Evolutionary conservation across 1,139 yeast genomes (phyloP), one percentile per base, ranked within the genome.

Genomic region (Sugiyamaella neomexicana): DNA sequence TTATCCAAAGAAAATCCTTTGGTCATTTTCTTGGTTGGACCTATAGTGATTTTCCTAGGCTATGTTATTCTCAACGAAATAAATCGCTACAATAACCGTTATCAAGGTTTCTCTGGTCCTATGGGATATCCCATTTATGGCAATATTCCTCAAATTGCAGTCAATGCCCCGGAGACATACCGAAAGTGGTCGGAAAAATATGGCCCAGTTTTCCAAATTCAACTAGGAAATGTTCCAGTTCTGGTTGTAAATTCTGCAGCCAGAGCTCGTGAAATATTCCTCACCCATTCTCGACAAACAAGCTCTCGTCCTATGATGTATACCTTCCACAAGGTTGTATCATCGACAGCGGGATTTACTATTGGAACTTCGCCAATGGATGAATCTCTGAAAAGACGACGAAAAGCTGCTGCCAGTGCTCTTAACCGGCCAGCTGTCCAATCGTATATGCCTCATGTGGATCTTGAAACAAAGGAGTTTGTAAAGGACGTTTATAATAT

Each of bases 351-450:
- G 51, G 72, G 62, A 12, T 56, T 79, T 60, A 86, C 93, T 0
- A 77, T 86, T 32, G 95, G 95, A 0, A 83, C 93, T 0, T 85
- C 90, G 0, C 93, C 95, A 1, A 80, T 75, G 61, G 80, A 86
- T 3, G 73, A 70, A 1, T 74, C 83, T 1, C 84, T 76, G 63
- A 74, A 75, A 58, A 71, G 71, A 34, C 78, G 81, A 64, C 78
- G 85, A 63, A 83, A 82, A 63, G 75, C 78, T 7, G 73, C 86
- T 34, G 76, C 85, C 0, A 74, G 75, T 56, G 73, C 76, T 5
- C 69, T 85, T 55, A 81, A 79, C 63, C 73, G 65, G 12, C 66
- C 71, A 1, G 60, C 65, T 1, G 66, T 71, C 12, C 60, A 62
- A 36, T 55, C 60, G 0, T 69, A 75, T 54, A 67, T 75, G 13